phyloP scores from a whole-genome alignment of 2,329 filamentous ascomycete genomes.

The Elsinoe australis region DNA sequence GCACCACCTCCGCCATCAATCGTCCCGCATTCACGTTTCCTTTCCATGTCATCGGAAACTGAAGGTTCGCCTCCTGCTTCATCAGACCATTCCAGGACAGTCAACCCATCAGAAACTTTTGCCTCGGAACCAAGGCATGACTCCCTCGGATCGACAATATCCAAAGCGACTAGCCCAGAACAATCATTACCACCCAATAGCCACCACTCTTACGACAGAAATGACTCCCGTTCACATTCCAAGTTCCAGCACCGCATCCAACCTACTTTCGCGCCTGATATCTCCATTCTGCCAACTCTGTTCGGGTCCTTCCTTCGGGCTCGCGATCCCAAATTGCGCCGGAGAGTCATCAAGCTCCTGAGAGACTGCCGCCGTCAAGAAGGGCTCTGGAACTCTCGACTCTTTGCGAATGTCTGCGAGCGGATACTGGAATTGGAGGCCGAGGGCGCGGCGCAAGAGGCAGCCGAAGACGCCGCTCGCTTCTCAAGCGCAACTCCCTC shows the following conservation, averaged over 20 bases:
- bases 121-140: neutral
- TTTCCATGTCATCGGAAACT: neutral
- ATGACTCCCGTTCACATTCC: too few relatives aligned
- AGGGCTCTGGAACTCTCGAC: conserved; percentile 4
- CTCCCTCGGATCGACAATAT: neutral
- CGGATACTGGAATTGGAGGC: conserved; percentile 14
- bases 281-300: conserved; percentile 2
- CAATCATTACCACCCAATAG: neutral
- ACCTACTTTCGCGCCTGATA: conserved; percentile 6
- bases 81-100: neutral
- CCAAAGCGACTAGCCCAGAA: neutral
- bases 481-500: neutral
- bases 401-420: conserved; percentile 9
- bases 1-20: conserved; percentile 1
- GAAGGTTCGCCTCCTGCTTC: neutral
- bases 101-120: neutral
- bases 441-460: neutral
- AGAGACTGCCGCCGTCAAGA: conserved; percentile 3
- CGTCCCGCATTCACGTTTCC: neutral
- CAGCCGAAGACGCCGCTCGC: neutral
- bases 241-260: too few relatives aligned
- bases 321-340: neutral
- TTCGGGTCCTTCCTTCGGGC: conserved; percentile 3
- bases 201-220: neutral
- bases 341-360: conserved; percentile 14